phyloP scores from a whole-genome alignment of 1,284 basidiomycete genomes.

The Farysia itapuensis region DNA sequence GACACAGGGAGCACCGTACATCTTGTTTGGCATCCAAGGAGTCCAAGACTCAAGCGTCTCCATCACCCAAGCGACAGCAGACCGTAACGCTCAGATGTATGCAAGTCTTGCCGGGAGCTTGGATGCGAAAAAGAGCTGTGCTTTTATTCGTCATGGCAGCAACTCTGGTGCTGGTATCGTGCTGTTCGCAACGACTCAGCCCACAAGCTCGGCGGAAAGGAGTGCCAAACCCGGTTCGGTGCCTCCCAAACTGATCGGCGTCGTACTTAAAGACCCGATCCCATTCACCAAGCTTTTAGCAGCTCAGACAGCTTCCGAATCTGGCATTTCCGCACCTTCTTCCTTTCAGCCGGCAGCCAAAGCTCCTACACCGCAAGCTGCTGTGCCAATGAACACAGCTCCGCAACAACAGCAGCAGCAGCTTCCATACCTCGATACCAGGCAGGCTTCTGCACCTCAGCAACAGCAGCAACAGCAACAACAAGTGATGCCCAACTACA shows the following conservation, averaged over 20 bases:
- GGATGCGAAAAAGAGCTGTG: constrained; percentile 44
- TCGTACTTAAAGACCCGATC: constrained; percentile 40
- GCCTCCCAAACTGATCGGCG: constrained; percentile 33
- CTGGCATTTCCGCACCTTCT: no score
- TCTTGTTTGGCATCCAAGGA: constrained; percentile 25
- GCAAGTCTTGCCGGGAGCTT: constrained; percentile 33
- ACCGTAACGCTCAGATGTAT: constrained; percentile 49
- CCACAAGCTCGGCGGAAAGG: constrained; percentile 25
- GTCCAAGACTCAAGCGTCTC: not conserved
- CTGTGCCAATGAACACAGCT: not conserved
- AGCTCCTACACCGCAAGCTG: not conserved
- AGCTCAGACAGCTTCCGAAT: constrained; percentile 7
- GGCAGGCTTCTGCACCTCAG: no score
- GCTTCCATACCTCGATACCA: no score
- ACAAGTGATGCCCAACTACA: no score
- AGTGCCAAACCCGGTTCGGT: constrained; percentile 1
- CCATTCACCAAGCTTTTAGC: constrained; percentile 34
- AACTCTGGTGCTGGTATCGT: constrained; percentile 36
- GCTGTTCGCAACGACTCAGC: constrained; percentile 34
- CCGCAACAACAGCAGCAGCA: not conserved
- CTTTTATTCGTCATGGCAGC: constrained; percentile 39
- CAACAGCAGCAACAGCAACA: not conserved
- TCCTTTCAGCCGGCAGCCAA: no score
- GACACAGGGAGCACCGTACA: constrained; percentile 33
- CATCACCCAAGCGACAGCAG: constrained; percentile 10